Evolutionary conservation across 371 early-diverging fungal genomes (phyloP).

Genomic region (Amoeboaphelidium protococcarum): DNA sequence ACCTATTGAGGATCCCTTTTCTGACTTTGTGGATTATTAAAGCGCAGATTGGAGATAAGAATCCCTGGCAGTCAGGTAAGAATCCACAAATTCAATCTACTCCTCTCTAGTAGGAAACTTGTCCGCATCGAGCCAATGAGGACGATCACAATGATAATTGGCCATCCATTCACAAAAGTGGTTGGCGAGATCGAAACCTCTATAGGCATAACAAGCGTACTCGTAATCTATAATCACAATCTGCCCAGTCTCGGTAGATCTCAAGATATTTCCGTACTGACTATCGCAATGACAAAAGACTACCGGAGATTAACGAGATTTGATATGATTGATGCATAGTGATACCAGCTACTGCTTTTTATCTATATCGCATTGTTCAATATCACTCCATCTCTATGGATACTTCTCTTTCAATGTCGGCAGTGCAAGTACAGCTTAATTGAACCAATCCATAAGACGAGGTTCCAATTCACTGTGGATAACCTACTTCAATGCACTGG

Average conservation of each 20-base stretch:
- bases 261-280: slow-evolving; percentile 58
- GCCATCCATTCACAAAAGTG: slow-evolving; percentile 75
- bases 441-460: not conserved
- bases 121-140: slow-evolving; percentile 15
- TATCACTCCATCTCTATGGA: slow-evolving; percentile 12
- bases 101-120: slow-evolving; percentile 28
- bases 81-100: slow-evolving; percentile 25
- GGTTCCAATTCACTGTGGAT: not conserved
- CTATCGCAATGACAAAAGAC: slow-evolving; percentile 11
- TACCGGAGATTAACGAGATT: not conserved
- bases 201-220: slow-evolving; percentile 56
- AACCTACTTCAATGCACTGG: not conserved
- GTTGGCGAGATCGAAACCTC: slow-evolving; percentile 59
- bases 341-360: slow-evolving; percentile 32
- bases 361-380: slow-evolving; percentile 52
- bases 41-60: too few species aligned
- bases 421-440: slow-evolving; percentile 7
- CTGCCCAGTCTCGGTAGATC: slow-evolving; percentile 18
- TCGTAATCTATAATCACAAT: slow-evolving; percentile 54
- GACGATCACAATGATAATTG: slow-evolving; percentile 30
- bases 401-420: not conserved
- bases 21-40: too few species aligned
- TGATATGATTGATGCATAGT: not conserved
- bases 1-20: too few species aligned
- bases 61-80: slow-evolving; percentile 27